Evolutionary conservation across 2,329 filamentous ascomycete species (phyloP).

Genomic region (Penicillium sp.): DNA sequence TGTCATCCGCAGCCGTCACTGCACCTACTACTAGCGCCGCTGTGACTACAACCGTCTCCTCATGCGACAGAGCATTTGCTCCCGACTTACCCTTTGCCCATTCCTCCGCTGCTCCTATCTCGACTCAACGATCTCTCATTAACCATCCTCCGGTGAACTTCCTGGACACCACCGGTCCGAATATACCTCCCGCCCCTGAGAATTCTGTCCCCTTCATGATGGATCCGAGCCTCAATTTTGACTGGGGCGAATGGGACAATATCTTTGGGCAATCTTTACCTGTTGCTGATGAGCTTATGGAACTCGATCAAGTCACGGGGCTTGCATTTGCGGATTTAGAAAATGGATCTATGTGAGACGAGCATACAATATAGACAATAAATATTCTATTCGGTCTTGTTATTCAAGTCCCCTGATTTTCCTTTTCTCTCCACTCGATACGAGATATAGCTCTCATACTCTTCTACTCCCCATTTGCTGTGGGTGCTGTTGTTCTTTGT

Average conservation of each 20-base stretch:
- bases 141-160: conserved; percentile 11
- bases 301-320: conserved; percentile 37
- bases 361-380: not conserved
- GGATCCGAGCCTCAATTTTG: conserved; percentile 43
- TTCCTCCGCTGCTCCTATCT: not conserved
- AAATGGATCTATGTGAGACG: not conserved
- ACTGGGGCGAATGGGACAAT: conserved; percentile 50
- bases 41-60: not conserved
- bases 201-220: conserved; percentile 31
- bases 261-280: conserved; percentile 47
- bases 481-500: no score
- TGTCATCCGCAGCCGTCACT: not conserved
- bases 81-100: not conserved
- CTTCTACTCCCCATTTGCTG: no score
- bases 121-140: not conserved
- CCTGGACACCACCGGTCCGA: conserved; percentile 13
- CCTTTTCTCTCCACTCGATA: no score
- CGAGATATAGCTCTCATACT: no score
- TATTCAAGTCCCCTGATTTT: not conserved
- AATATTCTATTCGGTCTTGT: not conserved
- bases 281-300: conserved; percentile 44
- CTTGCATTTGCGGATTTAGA: conserved; percentile 15
- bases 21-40: no score
- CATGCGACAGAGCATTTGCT: not conserved
- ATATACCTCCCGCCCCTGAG: not conserved